Evolutionary conservation across 1,139 yeast species (phyloP).

Genomic region (Saccharomycopsis crataegensis): DNA sequence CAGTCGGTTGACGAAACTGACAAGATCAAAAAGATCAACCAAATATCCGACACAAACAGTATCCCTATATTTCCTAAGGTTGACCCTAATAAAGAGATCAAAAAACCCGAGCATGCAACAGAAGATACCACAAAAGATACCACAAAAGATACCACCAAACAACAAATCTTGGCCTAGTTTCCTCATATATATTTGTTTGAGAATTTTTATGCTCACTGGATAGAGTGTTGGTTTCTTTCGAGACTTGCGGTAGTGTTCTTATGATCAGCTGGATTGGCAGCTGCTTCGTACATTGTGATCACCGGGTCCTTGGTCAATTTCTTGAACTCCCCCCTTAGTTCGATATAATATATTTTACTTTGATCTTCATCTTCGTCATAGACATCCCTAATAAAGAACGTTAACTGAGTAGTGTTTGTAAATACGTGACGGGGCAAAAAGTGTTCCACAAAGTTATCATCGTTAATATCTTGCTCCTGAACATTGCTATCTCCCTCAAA

Average conservation of each 20-base stretch:
- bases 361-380: slow-evolving; percentile 50
- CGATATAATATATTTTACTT: slow-evolving; percentile 59
- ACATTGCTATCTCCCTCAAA: slow-evolving; percentile 23
- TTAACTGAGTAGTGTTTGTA: slow-evolving; percentile 60
- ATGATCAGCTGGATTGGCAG: slow-evolving; percentile 91
- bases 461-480: slow-evolving; percentile 32
- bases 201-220: not conserved
- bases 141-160: not conserved
- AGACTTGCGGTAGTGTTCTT: slow-evolving; percentile 29
- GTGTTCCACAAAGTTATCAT: slow-evolving; percentile 73
- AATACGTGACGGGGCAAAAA: slow-evolving; percentile 69
- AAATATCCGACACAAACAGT: slow-evolving; percentile 2
- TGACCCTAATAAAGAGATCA: not conserved
- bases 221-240: slow-evolving; percentile 1
- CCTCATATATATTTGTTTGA: not conserved
- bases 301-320: slow-evolving; percentile 58
- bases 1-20: not conserved
- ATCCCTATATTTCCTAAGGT: slow-evolving; percentile 11
- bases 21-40: not conserved
- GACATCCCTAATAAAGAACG: slow-evolving; percentile 60
- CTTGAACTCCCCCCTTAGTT: slow-evolving; percentile 74
- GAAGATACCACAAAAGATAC: not conserved
- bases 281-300: slow-evolving; percentile 74
- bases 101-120: not conserved
- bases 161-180: not conserved